Evolutionary conservation across 1,284 basidiomycete species (phyloP), one percentile per base, ranked within the genome.

Genomic region (Xerocomus minutiporus): DNA sequence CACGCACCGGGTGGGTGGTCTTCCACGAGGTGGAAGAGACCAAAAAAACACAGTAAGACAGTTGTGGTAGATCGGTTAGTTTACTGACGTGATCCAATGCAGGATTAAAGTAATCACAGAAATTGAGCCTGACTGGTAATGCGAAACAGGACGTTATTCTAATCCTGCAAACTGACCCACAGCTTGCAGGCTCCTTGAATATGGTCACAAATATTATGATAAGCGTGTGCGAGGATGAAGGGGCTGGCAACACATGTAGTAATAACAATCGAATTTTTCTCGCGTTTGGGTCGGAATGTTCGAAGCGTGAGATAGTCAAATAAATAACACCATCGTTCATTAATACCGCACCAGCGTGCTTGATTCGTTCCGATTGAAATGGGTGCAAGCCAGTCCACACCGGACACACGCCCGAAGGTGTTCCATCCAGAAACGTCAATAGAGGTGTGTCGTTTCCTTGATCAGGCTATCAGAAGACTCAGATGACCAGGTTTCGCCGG

Each of bases 11-110:
- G 9, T 99, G 93, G 91, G 91, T 98, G 6, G 77, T 99, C 23
- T 99, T 88, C 65, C 93, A 97, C 66, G 95, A 99, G 68, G 88
- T 98, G 71, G 84, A 96, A 61, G 93, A 97, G 70, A 97, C 96
- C 1, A 94, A 91, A 59, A 97, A 96, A 71, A 86, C 82, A 28
- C 86, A 90, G 88, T 90, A 62, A 61, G 86, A 68, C 12, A 39
- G 31, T 40, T 11, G 12, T 53, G 13, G 46, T 41, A n/a, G 3
- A 17, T 17, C 46, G 20, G 42, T 31, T 39, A 23, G 42, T 26
- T 48, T 48, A 20, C 53, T 59, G 51, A 63, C 26, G 23, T 43
- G 17, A 50, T 43, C 8, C 25, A 31, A 43, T 20, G 6, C 48
- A 81, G 80, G 52, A 82, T 82, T 46, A 78, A 74, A 28, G 70